Base-by-base conservation (phyloP, 805 yeast species). In the Sugiyamaella marilandica region DNA sequence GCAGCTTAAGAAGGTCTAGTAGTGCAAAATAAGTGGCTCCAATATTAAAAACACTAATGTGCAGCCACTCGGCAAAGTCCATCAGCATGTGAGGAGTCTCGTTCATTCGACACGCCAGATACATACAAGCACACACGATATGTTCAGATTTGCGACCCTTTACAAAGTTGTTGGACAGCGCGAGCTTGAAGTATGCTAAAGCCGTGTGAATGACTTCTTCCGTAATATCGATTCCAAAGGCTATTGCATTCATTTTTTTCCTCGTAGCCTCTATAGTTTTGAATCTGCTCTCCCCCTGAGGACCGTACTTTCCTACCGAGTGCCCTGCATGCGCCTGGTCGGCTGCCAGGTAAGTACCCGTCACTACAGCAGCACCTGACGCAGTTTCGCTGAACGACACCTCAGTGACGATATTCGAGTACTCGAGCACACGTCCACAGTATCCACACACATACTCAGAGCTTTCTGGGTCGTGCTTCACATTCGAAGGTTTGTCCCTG, bases 141-240 rank as follows among this genome's bases (percentile, higher is more conserved):
- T 92, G 91, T 65, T 91, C 97, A 1, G 97, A 89, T 56, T 94
- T 74, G 62, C 99, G 78, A n/a, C 99, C 99, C 68, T 92, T 96
- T 21, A 94, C 98, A 66, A 94, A 94, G 65, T 90, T 91, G 58
- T 85, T 79, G 1, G 89, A 79, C 29, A 95, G 74, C 0, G 98
- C 98, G 51, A 90, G 73, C 59, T 83, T 83, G 69, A 88, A 95
- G 92, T 96, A 89, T 54, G 86, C 87, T 60, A 81, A 79, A 0
- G 97, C 97, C 10, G 92, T 83, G 54, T 87, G 96, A 1, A 90
- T 79, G 10, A 92, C 83, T 66, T 82, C 85, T 45, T 88, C 96
- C 1, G 96, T 89, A 53, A 95, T 89, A 33, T 74, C 73, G 53
- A 94, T 74, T 2, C 89, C 87, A 41, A 78, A 76, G 0, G 97